Conservation (phyloP, 1,284 basidiomycete genomes). For the Athelia psychrophila region DNA sequence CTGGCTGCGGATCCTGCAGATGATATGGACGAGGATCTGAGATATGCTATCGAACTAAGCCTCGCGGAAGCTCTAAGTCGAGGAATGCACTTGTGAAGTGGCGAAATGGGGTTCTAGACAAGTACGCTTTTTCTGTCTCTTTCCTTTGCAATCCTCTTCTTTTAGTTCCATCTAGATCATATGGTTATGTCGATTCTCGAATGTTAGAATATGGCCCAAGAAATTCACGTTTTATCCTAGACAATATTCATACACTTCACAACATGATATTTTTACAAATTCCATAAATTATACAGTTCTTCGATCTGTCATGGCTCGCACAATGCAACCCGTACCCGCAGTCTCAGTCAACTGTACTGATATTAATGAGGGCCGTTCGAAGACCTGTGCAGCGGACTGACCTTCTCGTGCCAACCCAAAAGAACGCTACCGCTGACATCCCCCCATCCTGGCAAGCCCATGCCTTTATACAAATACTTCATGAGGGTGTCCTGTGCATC, state of each 20-base stretch:
- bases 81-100: constrained; percentile 2
- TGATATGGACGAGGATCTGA: constrained; percentile 22
- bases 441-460: constrained; percentile 80
- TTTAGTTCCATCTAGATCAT: too few species aligned
- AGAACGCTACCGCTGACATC: constrained; percentile 89
- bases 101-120: too few species aligned
- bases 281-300: constrained; percentile 58
- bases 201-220: too few species aligned
- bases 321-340: constrained; percentile 95
- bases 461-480: constrained; percentile 99
- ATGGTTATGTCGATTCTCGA: too few species aligned
- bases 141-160: too few species aligned
- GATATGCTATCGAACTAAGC: constrained; percentile 29
- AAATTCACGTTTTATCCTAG: too few species aligned
- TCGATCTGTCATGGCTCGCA: constrained; percentile 96
- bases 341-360: constrained; percentile 82
- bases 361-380: constrained; percentile 4
- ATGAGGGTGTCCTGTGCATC: constrained; percentile 92
- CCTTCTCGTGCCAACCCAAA: constrained; percentile 96
- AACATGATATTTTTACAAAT: too few species aligned
- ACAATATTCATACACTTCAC: too few species aligned
- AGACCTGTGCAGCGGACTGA: constrained; percentile 29
- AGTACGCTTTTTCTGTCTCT: too few species aligned
- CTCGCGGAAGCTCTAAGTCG: constrained; percentile 29
- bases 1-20: constrained; percentile 7